A percentile compares a stretch with the other conserved stretches of the same genome.
Conservation (phyloP, 768 basidiomycete genomes). For the Suillus spraguei region DNA sequence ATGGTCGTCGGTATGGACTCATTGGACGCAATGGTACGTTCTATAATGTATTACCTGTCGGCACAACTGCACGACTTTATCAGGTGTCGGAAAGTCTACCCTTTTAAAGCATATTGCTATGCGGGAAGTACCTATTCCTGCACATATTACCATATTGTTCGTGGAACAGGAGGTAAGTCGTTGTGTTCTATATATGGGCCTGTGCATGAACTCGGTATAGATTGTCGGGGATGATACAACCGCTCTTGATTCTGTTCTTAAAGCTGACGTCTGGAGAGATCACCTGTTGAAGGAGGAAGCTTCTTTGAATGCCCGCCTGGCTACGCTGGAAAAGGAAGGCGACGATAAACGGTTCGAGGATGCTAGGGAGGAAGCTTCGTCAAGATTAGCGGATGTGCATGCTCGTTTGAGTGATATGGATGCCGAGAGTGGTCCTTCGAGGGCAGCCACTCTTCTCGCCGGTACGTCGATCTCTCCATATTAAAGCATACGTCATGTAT, state of each 20-base stretch:
- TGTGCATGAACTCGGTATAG: conserved; percentile 39
- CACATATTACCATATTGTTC: conserved; percentile 95
- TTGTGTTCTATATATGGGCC: not conserved
- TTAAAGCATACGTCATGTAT: conserved; percentile 3
- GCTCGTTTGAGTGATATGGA: conserved; percentile 95
- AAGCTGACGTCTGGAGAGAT: conserved; percentile 99
- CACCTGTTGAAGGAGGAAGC: conserved; percentile 86
- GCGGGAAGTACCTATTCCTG: conserved; percentile 91
- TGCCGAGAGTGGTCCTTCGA: conserved; percentile 93
- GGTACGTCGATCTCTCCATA: conserved; percentile 44
- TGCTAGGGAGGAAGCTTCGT: conserved; percentile 81
- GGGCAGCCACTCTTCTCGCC: conserved; percentile 87
- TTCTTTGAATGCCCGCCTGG: conserved; percentile 70
- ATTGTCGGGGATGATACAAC: conserved; percentile 92
- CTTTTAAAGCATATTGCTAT: conserved; percentile 92
- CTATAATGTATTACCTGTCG: not conserved
- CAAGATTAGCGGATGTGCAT: conserved; percentile 87
- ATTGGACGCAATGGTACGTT: conserved; percentile 81
- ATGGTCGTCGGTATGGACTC: conserved; percentile 88
- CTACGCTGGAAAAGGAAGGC: conserved; percentile 69
- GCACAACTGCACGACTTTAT: conserved; percentile 8
- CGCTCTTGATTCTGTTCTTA: conserved; percentile 94
- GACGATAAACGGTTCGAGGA: conserved; percentile 84
- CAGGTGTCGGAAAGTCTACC: conserved; percentile 96
- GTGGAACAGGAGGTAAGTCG: conserved; percentile 91